phyloP scores from a whole-genome alignment of 345 rosid genomes.

The Arabidopsis suecica region DNA sequence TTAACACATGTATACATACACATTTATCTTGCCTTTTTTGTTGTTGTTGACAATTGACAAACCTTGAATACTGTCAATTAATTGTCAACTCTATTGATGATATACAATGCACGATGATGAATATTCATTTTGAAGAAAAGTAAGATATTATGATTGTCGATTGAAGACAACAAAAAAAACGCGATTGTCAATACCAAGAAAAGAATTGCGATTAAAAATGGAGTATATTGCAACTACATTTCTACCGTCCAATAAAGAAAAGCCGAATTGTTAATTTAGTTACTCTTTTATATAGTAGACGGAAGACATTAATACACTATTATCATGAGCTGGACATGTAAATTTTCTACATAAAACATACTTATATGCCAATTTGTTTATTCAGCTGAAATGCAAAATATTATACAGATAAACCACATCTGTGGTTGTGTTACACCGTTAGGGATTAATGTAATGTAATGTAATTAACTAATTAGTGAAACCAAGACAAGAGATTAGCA shows the following conservation, averaged over 20 bases:
- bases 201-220: neutral
- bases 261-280: neutral
- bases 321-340: neutral
- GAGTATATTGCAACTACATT: neutral
- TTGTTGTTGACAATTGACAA: neutral
- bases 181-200: constrained; percentile 2
- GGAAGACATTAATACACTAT: too few relatives aligned
- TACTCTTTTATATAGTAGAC: neutral
- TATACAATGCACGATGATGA: constrained; percentile 3
- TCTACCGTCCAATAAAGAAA: neutral
- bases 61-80: constrained; percentile 14
- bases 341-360: neutral
- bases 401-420: too few relatives aligned
- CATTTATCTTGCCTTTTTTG: neutral
- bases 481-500: neutral
- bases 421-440: neutral
- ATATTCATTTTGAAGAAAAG: constrained; percentile 4
- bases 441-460: neutral
- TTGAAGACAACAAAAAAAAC: neutral
- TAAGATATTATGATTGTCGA: neutral
- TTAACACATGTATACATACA: constrained; percentile 24
- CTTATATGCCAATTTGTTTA: neutral
- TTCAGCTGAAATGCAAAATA: too few relatives aligned
- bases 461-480: neutral
- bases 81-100: constrained; percentile 26